phyloP scores from a whole-genome alignment of 2,329 filamentous ascomycete genomes.

The Colletotrichum camelliae region DNA sequence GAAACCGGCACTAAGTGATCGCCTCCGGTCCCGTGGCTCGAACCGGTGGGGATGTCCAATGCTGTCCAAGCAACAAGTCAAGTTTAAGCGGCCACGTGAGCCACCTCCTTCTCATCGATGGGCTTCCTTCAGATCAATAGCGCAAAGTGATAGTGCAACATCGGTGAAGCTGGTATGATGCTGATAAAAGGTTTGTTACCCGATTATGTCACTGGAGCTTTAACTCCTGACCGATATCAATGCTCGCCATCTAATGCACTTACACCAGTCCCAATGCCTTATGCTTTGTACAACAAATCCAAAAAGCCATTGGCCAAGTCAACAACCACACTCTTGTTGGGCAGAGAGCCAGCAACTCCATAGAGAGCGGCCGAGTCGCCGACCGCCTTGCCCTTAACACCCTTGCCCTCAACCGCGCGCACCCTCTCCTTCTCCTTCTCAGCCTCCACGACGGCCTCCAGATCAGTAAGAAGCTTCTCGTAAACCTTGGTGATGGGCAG shows the following conservation, averaged over 20 bases:
- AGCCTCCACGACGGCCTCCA: constrained; percentile 69
- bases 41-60: background rate
- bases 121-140: background rate
- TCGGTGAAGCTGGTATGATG: background rate
- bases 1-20: background rate
- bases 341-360: constrained; percentile 91
- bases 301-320: constrained; percentile 90
- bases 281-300: constrained; percentile 91
- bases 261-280: constrained; percentile 27
- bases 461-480: constrained; percentile 78
- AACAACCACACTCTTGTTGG: constrained; percentile 94
- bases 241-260: constrained; percentile 11
- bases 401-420: constrained; percentile 72
- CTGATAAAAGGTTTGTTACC: background rate
- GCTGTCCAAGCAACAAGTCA: background rate
- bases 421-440: constrained; percentile 84
- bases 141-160: background rate
- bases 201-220: background rate
- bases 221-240: constrained; percentile 10
- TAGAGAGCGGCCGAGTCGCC: constrained; percentile 90
- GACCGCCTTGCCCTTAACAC: constrained; percentile 67
- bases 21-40: background rate
- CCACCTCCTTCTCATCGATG: background rate
- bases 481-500: constrained; percentile 82
- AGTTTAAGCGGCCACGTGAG: background rate